A percentile compares a stretch with the other conserved stretches of the same genome.
These are phyloP conservation scores for Penicillium malachiteum DNA, from an alignment of 495 filamentous ascomycete species.

Conservation along the genomic window DNA sequence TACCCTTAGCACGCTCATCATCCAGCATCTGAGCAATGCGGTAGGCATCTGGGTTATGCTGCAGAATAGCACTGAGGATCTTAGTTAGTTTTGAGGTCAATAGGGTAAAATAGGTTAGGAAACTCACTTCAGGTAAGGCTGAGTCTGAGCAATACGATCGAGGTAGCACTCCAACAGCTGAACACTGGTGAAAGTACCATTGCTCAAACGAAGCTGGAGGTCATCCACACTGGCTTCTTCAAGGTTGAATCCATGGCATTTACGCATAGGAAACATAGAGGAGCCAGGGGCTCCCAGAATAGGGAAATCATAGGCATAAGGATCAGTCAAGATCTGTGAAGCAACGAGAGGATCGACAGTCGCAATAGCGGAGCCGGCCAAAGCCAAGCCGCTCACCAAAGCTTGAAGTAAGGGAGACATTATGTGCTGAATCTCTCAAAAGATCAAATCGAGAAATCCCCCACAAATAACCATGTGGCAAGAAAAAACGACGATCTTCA, in stretches of 20 bases:
- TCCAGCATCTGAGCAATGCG: slow-evolving; percentile 59
- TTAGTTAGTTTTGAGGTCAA: background rate
- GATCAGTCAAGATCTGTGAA: slow-evolving; percentile 32
- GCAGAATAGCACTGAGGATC: slow-evolving; percentile 48
- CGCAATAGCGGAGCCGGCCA: slow-evolving; percentile 23
- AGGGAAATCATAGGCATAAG: slow-evolving; percentile 46
- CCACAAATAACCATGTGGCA: slow-evolving; percentile 25
- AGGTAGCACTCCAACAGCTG: slow-evolving; percentile 54
- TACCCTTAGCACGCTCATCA: slow-evolving; percentile 53
- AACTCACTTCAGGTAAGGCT: slow-evolving; percentile 58
- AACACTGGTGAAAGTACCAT: slow-evolving; percentile 45
- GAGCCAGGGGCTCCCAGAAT: slow-evolving; percentile 28
- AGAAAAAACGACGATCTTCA: slow-evolving; percentile 10
- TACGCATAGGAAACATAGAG: slow-evolving; percentile 56
- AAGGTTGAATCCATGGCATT: slow-evolving; percentile 58
- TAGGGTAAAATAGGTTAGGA: background rate
- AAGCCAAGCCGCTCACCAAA: slow-evolving; percentile 21
- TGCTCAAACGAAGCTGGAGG: slow-evolving; percentile 44
- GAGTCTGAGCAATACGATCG: slow-evolving; percentile 51
- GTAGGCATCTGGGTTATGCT: slow-evolving; percentile 62
- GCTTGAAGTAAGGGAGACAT: slow-evolving; percentile 22
- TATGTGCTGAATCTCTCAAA: background rate
- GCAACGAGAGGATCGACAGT: slow-evolving; percentile 25
- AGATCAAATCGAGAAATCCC: slow-evolving; percentile 1
- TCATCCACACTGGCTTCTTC: slow-evolving; percentile 63